Evolutionary conservation across 257 asterid genomes (phyloP).

Genomic region (Avicennia marina): DNA sequence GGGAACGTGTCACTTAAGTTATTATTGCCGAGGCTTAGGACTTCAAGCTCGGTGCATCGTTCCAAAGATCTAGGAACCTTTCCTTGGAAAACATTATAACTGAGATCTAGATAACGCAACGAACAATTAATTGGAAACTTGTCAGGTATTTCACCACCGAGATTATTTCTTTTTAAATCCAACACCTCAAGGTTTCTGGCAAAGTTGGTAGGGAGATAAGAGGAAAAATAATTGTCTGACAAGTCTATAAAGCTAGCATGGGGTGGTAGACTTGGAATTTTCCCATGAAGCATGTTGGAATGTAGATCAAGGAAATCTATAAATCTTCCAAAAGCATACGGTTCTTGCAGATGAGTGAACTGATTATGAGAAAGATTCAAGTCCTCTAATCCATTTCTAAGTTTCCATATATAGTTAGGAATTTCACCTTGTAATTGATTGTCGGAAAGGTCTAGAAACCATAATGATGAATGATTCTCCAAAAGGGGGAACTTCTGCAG

Average conservation of each 20-base stretch:
- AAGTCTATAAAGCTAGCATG: constrained; percentile 26
- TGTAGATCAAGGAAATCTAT: constrained; percentile 40
- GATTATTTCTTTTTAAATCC: constrained; percentile 39
- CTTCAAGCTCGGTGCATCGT: constrained; percentile 33
- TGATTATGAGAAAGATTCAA: constrained; percentile 49
- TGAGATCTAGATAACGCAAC: constrained; percentile 40
- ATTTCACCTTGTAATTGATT: constrained; percentile 46
- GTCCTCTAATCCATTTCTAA: constrained; percentile 21
- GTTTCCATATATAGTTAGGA: constrained; percentile 53
- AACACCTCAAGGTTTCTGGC: constrained; percentile 23
- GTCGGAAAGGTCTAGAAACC: constrained; percentile 44
- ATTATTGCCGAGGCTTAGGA: constrained; percentile 43
- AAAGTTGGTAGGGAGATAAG: constrained; percentile 27
- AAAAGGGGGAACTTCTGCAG: constrained; percentile 38
- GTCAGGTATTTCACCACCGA: constrained; percentile 38
- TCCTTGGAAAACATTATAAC: constrained; percentile 37
- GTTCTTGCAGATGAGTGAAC: too few species aligned
- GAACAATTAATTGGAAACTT: constrained; percentile 24
- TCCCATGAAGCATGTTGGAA: constrained; percentile 37
- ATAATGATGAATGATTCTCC: constrained; percentile 33
- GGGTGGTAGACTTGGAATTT: constrained; percentile 31
- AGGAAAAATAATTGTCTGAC: constrained; percentile 41
- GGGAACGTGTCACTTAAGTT: constrained; percentile 35
- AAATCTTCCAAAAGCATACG: constrained; percentile 35
- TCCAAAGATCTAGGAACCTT: constrained; percentile 37